These are phyloP conservation scores for Herpotrichia juniperi DNA, from an alignment of 2,329 filamentous ascomycete genomes.

Conservation along the genomic window DNA sequence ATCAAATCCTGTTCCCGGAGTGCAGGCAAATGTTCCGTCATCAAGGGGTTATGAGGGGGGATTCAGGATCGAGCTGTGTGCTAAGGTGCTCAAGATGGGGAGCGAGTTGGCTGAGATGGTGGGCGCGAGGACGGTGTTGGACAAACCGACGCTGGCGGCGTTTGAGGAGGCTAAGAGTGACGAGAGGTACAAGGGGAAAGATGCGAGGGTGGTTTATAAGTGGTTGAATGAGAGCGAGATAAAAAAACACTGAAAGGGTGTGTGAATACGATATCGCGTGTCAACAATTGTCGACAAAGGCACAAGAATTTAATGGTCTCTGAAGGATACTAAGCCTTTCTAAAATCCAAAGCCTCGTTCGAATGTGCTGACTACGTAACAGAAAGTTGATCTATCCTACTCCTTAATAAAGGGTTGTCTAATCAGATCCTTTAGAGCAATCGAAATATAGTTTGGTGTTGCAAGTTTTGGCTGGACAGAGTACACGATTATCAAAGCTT, in stretches of 20 bases:
- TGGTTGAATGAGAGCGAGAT: slow-evolving; percentile 40
- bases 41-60: slow-evolving; percentile 47
- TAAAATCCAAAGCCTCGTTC: too few species aligned
- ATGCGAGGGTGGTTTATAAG: slow-evolving; percentile 40
- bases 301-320: too few species aligned
- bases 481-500: too few species aligned
- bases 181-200: slow-evolving; percentile 37
- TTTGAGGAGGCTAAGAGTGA: slow-evolving; percentile 36
- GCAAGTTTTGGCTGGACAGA: too few species aligned
- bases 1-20: slow-evolving; percentile 81
- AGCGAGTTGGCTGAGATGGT: slow-evolving; percentile 42
- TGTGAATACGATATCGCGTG: too few species aligned
- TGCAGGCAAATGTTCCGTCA: slow-evolving; percentile 45
- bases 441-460: too few species aligned
- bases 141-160: slow-evolving; percentile 36
- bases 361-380: too few species aligned
- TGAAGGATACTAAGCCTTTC: too few species aligned
- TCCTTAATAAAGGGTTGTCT: too few species aligned
- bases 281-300: too few species aligned
- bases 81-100: slow-evolving; percentile 43
- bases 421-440: too few species aligned
- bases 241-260: slow-evolving; percentile 13
- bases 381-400: too few species aligned
- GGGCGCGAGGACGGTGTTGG: slow-evolving; percentile 38
- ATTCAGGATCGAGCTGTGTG: slow-evolving; percentile 42